phyloP scores from a whole-genome alignment of 108 stramenopile genomes.

The Nannochloropsis gaditana region DNA sequence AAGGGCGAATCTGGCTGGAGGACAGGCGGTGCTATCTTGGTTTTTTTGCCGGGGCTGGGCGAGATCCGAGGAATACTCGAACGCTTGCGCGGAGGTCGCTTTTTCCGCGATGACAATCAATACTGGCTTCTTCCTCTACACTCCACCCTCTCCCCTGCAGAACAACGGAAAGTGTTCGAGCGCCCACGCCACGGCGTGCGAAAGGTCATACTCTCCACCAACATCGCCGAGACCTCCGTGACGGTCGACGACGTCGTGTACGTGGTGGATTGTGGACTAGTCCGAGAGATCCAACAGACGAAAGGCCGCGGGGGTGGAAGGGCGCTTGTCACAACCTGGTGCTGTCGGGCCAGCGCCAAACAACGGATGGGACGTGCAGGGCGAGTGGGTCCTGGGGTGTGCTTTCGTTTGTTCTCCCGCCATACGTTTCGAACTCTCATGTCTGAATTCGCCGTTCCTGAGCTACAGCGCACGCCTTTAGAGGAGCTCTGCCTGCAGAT shows the following conservation, averaged over 20 bases:
- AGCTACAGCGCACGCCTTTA: conserved; percentile 9
- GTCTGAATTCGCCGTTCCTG: background rate
- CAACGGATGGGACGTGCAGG: conserved; percentile 88
- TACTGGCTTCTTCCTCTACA: conserved; percentile 71
- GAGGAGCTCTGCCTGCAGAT: conserved; percentile 41
- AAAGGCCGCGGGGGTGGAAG: conserved; percentile 69
- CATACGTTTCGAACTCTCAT: conserved; percentile 27
- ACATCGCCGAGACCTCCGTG: conserved; percentile 82
- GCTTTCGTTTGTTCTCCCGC: conserved; percentile 28
- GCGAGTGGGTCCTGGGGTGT: conserved; percentile 62
- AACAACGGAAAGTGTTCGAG: conserved; percentile 68
- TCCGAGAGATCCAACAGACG: conserved; percentile 69
- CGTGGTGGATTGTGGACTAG: conserved; percentile 76
- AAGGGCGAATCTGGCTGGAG: background rate
- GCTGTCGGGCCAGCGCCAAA: conserved; percentile 71
- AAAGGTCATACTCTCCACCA: conserved; percentile 84
- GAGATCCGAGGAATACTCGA: conserved; percentile 84
- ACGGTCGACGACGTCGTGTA: conserved; percentile 83
- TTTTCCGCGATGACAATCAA: conserved; percentile 32
- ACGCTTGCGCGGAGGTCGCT: conserved; percentile 53
- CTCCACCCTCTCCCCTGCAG: conserved; percentile 62
- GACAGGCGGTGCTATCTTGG: conserved; percentile 66
- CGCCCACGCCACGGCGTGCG: conserved; percentile 58
- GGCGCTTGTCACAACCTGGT: conserved; percentile 74
- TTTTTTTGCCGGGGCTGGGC: conserved; percentile 86